Base-by-base conservation (phyloP, 139 green algal genomes). In the Closterium sp. region DNA sequence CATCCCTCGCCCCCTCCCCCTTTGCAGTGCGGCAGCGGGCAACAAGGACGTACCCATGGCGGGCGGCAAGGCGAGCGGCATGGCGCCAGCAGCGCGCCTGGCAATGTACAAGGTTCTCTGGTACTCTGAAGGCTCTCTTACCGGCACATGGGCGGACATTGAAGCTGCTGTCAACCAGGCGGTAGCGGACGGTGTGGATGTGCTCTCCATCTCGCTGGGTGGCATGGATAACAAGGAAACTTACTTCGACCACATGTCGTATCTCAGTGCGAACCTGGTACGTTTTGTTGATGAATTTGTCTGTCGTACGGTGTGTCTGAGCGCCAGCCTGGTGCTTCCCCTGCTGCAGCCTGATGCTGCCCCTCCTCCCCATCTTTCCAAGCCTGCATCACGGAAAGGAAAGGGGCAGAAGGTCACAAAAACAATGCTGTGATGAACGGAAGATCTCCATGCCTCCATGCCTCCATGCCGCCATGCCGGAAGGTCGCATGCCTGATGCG, bases 171-270 rank as follows among this genome's bases (percentile, higher is more conserved):
- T 92, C 17, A 73, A 92, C 30, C 31, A 45, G 7, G 90, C 90
- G 21, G 90, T 92, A 11, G 28, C n/a, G 24, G 90, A 92, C 73
- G 90, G 90, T 24, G 90, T 92, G 70, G 90, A 92, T 62, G 90
- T 90, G 2, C 38, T 92, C 31, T 45, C 38, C 4, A 32, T 88
- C n/a, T 92, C 73, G 27, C 70, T 92, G 24, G 45, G 70, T 7
- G 90, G 90, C 27, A 87, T 32, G 84, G n/a, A 87, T 24, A 22
- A 22, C 19, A 17, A 4, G 50, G 50, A 73, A 1, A 73, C 10
- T 11, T 73, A 73, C 50, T 73, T 73, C 50, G 17, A 22, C 50
- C 50, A 73, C 50, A 73, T 73, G 50, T 11, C 50, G 50, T 73
- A 73, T 3, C 50, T 73, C 17, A 22, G 13, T 73, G 50, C 50